Percentiles rank a stretch among this genome's conserved stretches.
Evolutionary conservation across 2,329 filamentous ascomycete species (phyloP).

Genomic region (Claviceps sp.): DNA sequence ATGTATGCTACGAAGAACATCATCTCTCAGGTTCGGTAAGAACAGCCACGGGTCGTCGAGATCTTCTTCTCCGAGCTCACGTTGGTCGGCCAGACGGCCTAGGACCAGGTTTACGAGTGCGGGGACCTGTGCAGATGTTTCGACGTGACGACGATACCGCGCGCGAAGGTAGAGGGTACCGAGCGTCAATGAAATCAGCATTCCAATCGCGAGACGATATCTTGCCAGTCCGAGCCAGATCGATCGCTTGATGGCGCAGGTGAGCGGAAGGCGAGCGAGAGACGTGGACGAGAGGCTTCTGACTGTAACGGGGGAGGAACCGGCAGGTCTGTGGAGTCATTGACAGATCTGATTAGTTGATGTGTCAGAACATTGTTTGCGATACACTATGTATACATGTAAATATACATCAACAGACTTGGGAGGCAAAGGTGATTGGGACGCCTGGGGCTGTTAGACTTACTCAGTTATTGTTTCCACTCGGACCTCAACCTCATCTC

Average conservation of each 20-base stretch:
- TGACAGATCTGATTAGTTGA: constrained; percentile 76
- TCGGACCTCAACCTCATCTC: constrained; percentile 43
- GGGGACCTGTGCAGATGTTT: constrained; percentile 62
- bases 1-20: constrained; percentile 75
- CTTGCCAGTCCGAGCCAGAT: constrained; percentile 68
- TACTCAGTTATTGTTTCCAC: constrained; percentile 32
- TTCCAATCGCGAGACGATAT: constrained; percentile 75
- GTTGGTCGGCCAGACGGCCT: constrained; percentile 70
- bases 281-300: constrained; percentile 67
- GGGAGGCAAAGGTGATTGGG: background rate
- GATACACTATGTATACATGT: too few relatives aligned
- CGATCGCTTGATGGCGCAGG: constrained; percentile 66
- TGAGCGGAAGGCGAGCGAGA: constrained; percentile 81
- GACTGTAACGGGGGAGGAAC: constrained; percentile 47
- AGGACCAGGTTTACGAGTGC: constrained; percentile 73
- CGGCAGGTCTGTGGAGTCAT: constrained; percentile 58
- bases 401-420: too few relatives aligned
- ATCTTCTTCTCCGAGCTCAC: constrained; percentile 58
- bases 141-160: constrained; percentile 47
- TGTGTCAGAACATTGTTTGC: constrained; percentile 35
- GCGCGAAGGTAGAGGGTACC: constrained; percentile 49
- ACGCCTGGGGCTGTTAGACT: constrained; percentile 24
- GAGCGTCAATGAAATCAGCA: constrained; percentile 39
- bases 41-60: constrained; percentile 68
- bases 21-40: constrained; percentile 79